Percentiles rank a stretch among this genome's conserved stretches.
Evolutionary conservation across 1,139 yeast genomes (phyloP).

Genomic region (Zygotorulaspora mrakii): DNA sequence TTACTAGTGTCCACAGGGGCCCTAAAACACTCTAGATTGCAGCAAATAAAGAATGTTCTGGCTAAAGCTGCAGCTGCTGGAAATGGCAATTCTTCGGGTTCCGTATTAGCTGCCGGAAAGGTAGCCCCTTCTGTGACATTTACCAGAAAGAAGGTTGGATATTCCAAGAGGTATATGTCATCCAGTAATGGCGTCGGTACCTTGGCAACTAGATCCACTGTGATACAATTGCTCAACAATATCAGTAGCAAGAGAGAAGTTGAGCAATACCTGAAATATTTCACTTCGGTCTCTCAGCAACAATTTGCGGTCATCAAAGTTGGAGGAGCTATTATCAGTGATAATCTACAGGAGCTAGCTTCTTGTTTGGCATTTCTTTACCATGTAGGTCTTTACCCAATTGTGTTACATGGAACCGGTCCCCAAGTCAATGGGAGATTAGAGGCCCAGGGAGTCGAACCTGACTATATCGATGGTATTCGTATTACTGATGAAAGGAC

Average conservation of each 20-base stretch:
- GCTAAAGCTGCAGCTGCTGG: conserved; percentile 15
- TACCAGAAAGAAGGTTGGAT: conserved; percentile 26
- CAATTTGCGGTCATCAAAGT: conserved; percentile 98
- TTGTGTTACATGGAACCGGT: conserved; percentile 96
- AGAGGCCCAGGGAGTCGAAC: conserved; percentile 93
- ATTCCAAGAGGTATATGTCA: conserved; percentile 27
- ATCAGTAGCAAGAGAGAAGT: conserved; percentile 97
- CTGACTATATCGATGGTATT: conserved; percentile 93
- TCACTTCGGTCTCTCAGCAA: conserved; percentile 92
- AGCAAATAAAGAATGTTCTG: conserved; percentile 19
- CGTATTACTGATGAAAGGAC: conserved; percentile 93
- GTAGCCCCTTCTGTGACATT: conserved; percentile 6
- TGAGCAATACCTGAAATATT: conserved; percentile 92
- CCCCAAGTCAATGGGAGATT: conserved; percentile 94
- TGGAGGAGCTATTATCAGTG: conserved; percentile 98
- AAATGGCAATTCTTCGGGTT: conserved; percentile 1
- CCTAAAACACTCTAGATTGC: conserved; percentile 21
- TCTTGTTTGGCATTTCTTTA: conserved; percentile 92
- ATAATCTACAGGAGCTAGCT: conserved; percentile 87
- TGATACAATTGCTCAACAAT: conserved; percentile 87
- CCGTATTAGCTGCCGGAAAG: conserved; percentile 7
- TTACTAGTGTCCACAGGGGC: conserved; percentile 28
- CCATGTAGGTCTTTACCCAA: conserved; percentile 96
- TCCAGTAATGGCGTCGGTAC: conserved; percentile 32
- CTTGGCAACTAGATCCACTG: conserved; percentile 74